Evolutionary conservation across 495 filamentous ascomycete species (phyloP), one percentile per base, ranked within the genome.

Genomic region (Zalerion maritima): DNA sequence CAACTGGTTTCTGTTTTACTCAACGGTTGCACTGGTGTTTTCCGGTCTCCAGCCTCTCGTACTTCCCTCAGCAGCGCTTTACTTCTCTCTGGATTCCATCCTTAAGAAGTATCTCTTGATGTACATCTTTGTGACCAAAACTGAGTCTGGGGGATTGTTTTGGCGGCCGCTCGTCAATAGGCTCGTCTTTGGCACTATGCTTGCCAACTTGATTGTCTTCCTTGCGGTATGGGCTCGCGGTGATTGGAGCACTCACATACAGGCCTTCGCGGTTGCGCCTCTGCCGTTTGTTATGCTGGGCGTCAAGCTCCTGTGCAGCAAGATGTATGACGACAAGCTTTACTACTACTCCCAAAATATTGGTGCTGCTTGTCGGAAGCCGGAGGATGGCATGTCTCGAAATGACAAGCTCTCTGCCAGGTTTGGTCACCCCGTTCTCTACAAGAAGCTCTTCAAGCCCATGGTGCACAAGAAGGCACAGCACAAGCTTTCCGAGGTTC

Each of bases 121-220:
- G 49, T 94, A 97, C 53, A 75, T 96, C 37, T 93, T 94, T 34
- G 66, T 94, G 33, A 99, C 89, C 14, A 97, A 94, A 54, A 87
- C 77, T 22, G 89, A 99, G 51, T 92, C 82, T 4, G 86, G 84
- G 14, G 89, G 91, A n/a, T 71, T 75, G 44, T 93, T 80, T 54
- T 99, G 89, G 89, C 73, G 82, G 21, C 54, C 83, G 2, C 39
- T 96, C 18, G 89, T 81, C 69, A 96, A 99, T 48, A 84, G 89
- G 14, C 58, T 94, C 49, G 47, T 99, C 20, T 85, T 94, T 45
- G 84, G 72, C 10, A 64, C 75, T 4, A 69, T 92, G 10, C 58
- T 96, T 11, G 65, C 82, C 31, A 87, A 93, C 42, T 33, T 80
- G 21, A 65, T 92, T 36, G 69, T 87, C 23, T 86, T 77, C 34